phyloP scores from a whole-genome alignment of 306 rosid genomes.

The Hippophae rhamnoides region DNA sequence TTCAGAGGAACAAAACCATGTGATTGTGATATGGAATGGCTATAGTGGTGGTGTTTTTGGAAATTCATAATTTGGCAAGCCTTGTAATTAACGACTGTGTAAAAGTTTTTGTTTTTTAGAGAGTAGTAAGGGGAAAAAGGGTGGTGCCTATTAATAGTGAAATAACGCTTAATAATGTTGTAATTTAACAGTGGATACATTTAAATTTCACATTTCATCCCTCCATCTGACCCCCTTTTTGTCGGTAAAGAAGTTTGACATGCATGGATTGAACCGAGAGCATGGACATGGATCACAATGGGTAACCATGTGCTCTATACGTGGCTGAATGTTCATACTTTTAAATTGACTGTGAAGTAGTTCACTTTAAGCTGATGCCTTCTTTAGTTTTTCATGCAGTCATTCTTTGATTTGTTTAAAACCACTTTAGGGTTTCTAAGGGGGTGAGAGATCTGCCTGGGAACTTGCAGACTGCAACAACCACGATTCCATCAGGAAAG shows the following conservation, averaged over 20 bases:
- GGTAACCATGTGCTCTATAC: no score
- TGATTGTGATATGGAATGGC: background rate
- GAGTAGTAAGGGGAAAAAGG: background rate
- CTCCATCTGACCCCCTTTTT: no score
- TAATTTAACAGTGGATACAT: no score
- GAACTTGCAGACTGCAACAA: constrained; percentile 76
- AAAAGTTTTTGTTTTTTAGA: no score
- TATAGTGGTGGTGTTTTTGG: background rate
- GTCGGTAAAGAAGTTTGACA: no score
- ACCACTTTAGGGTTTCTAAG: constrained; percentile 61
- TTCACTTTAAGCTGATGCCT: background rate
- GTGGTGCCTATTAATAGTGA: background rate
- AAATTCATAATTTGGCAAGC: no score
- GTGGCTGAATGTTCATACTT: background rate
- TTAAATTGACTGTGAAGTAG: background rate
- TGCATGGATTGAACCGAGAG: no score
- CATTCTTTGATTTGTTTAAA: constrained; percentile 10
- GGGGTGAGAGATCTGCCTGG: constrained; percentile 95
- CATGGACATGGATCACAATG: no score
- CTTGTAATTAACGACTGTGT: no score
- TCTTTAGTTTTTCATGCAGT: constrained; percentile 7
- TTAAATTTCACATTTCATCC: no score
- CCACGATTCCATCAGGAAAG: constrained; percentile 76
- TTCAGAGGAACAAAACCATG: background rate
- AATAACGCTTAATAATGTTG: no score